These are phyloP conservation scores for Schwanniomyces sp. DNA, from an alignment of 805 yeast species.

Conservation along the genomic window DNA sequence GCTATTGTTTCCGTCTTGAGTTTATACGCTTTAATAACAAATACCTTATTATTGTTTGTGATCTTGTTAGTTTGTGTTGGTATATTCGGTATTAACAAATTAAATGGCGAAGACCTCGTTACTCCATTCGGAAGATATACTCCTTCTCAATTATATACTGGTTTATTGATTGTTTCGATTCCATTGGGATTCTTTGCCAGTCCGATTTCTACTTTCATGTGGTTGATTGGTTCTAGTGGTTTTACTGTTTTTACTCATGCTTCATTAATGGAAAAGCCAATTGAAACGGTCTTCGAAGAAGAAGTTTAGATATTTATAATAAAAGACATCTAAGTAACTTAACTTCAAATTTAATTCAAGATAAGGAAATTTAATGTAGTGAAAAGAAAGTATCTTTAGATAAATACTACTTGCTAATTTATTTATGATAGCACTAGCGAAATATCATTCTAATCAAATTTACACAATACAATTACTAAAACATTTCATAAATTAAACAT, in stretches of 20 bases:
- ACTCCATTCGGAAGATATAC: constrained; percentile 71
- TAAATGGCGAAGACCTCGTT: constrained; percentile 81
- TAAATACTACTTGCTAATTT: not conserved
- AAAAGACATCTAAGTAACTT: constrained; percentile 2
- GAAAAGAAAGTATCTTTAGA: no score
- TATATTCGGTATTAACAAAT: constrained; percentile 70
- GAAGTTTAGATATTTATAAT: constrained; percentile 38
- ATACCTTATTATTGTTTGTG: constrained; percentile 81
- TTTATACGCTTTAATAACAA: constrained; percentile 84
- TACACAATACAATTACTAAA: not conserved
- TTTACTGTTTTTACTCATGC: constrained; percentile 84
- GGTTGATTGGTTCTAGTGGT: constrained; percentile 88
- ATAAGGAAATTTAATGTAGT: no score
- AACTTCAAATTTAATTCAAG: not conserved
- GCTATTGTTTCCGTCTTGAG: constrained; percentile 70
- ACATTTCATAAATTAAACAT: constrained; percentile 10
- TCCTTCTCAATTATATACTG: constrained; percentile 82
- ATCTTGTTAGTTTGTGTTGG: constrained; percentile 71
- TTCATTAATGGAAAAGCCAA: constrained; percentile 88
- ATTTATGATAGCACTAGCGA: constrained; percentile 1
- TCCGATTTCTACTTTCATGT: constrained; percentile 84
- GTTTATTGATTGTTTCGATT: constrained; percentile 68
- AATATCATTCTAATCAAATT: no score
- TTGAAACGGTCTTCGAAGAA: constrained; percentile 91
- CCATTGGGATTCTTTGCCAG: constrained; percentile 87